phyloP scores from a whole-genome alignment of 2,329 filamentous ascomycete genomes.

The Scortechinia acanthostroma region DNA sequence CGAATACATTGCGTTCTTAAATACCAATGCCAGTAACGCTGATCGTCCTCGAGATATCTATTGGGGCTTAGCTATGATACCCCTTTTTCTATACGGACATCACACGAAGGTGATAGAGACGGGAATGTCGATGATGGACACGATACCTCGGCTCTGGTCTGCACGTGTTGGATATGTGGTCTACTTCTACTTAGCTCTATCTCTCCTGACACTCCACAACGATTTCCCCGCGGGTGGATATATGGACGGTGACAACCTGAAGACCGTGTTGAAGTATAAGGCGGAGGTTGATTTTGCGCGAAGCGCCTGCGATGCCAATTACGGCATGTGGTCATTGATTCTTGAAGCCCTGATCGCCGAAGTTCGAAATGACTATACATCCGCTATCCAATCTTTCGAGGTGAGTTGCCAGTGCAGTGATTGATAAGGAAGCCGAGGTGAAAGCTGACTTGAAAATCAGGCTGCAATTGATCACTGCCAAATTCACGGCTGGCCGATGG shows the following conservation, averaged over 20 bases:
- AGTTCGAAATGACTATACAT: constrained; percentile 28
- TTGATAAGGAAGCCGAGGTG: not conserved
- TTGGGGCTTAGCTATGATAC: constrained; percentile 34
- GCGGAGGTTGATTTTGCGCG: constrained; percentile 41
- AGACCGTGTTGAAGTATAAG: constrained; percentile 37
- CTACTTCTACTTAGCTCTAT: constrained; percentile 34
- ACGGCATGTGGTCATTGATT: constrained; percentile 45
- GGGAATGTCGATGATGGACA: constrained; percentile 25
- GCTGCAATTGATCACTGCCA: constrained; percentile 52
- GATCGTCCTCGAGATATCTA: constrained; percentile 48
- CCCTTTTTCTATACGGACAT: constrained; percentile 34
- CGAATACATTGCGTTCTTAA: constrained; percentile 35
- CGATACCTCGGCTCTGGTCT: constrained; percentile 33
- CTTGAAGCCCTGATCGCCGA: constrained; percentile 47
- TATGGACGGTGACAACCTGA: constrained; percentile 33
- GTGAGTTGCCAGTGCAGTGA: not conserved
- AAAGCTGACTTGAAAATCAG: constrained; percentile 3
- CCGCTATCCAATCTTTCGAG: constrained; percentile 28
- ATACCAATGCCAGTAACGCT: constrained; percentile 33
- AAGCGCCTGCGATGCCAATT: constrained; percentile 48
- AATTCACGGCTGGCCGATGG: constrained; percentile 44
- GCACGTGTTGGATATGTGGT: constrained; percentile 27
- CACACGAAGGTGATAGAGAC: constrained; percentile 31
- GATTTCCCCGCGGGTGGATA: constrained; percentile 30
- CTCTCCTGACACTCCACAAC: constrained; percentile 29